phyloP scores from a whole-genome alignment of 2,329 filamentous ascomycete genomes.

The Didymellaceae sp. region DNA sequence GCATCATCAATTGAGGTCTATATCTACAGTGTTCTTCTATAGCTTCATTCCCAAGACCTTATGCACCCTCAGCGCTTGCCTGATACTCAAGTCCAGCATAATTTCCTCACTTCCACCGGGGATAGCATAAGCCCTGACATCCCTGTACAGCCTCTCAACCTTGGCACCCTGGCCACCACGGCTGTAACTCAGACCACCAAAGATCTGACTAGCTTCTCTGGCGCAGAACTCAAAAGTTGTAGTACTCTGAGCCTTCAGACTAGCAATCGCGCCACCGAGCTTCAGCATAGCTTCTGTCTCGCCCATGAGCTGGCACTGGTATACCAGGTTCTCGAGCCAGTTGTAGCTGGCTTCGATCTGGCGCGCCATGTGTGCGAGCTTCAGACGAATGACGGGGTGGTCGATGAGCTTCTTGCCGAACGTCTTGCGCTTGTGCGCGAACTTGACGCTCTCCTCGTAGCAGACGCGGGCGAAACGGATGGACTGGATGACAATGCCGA shows the following conservation, averaged over 20 bases:
- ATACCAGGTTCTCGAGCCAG: conserved; percentile 96
- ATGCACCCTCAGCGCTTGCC: conserved; percentile 86
- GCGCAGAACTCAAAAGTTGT: conserved; percentile 98
- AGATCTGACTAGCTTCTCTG: conserved; percentile 95
- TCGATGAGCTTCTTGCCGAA: conserved; percentile 97
- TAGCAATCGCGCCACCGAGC: conserved; percentile 90
- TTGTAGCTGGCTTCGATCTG: conserved; percentile 97
- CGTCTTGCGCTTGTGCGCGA: conserved; percentile 94
- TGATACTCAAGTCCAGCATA: conserved; percentile 95
- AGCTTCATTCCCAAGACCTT: conserved; percentile 96
- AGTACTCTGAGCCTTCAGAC: conserved; percentile 92
- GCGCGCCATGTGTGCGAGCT: conserved; percentile 96
- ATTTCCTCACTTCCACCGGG: conserved; percentile 97
- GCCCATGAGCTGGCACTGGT: conserved; percentile 89
- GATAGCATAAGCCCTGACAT: conserved; percentile 93
- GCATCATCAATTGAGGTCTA: background rate
- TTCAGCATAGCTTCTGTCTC: conserved; percentile 96
- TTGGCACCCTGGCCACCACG: conserved; percentile 94
- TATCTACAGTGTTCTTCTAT: conserved; percentile 54
- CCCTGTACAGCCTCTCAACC: conserved; percentile 91
- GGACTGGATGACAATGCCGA: conserved; percentile 98
- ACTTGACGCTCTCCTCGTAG: conserved; percentile 96
- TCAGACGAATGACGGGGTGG: conserved; percentile 95
- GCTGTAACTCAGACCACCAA: conserved; percentile 90
- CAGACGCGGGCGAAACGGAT: conserved; percentile 94